Evolutionary conservation across 768 basidiomycete species (phyloP).

Genomic region (Leccinum incarnatum): DNA sequence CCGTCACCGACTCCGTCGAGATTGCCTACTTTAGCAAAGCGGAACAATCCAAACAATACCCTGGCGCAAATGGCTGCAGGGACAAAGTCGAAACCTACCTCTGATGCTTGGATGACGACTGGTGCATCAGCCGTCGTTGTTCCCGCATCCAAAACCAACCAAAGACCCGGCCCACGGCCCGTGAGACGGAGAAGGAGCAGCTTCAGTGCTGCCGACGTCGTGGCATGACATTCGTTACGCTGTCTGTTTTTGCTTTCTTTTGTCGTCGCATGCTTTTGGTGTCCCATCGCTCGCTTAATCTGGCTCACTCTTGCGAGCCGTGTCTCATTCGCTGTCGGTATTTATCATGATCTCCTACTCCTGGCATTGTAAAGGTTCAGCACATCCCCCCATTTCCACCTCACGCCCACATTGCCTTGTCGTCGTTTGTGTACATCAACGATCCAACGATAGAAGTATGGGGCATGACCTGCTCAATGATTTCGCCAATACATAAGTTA

Average conservation of each 20-base stretch:
- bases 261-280: slow-evolving; percentile 2
- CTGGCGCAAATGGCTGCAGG: slow-evolving; percentile 49
- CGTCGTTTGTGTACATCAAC: slow-evolving; percentile 19
- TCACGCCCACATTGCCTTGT: slow-evolving; percentile 16
- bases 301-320: neutral
- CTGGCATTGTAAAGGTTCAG: slow-evolving; percentile 31
- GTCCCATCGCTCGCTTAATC: slow-evolving; percentile 5
- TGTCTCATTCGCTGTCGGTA: slow-evolving; percentile 18
- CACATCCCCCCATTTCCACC: slow-evolving; percentile 15
- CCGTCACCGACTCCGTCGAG: slow-evolving; percentile 73
- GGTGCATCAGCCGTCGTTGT: slow-evolving; percentile 67
- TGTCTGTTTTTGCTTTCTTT: slow-evolving; percentile 15
- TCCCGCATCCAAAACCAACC: slow-evolving; percentile 62
- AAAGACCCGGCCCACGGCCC: slow-evolving; percentile 69
- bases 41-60: slow-evolving; percentile 43
- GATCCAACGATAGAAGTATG: slow-evolving; percentile 10
- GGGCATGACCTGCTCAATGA: slow-evolving; percentile 4
- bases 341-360: slow-evolving; percentile 28
- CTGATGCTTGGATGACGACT: slow-evolving; percentile 76
- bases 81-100: slow-evolving; percentile 35
- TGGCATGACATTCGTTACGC: slow-evolving; percentile 49
- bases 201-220: slow-evolving; percentile 83
- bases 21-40: slow-evolving; percentile 69
- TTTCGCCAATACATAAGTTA: neutral
- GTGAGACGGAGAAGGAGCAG: slow-evolving; percentile 80